phyloP scores from a whole-genome alignment of 140 eudicot species.

The Anethum foeniculum region DNA sequence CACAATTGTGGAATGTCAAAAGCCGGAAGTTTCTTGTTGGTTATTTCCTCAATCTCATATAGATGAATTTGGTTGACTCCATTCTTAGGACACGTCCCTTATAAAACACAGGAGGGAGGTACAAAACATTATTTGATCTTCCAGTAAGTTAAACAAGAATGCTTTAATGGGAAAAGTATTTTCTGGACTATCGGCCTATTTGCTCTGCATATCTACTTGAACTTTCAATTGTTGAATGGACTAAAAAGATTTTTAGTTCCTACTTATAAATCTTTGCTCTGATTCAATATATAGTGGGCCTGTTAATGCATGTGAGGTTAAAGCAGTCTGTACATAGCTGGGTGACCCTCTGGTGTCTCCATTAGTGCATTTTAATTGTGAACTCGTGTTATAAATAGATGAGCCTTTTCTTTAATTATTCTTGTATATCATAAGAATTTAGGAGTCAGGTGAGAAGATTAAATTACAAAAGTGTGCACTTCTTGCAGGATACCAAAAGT shows the following conservation, averaged over 20 bases:
- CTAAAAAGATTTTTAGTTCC: not conserved
- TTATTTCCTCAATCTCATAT: not conserved
- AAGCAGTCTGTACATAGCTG: not conserved
- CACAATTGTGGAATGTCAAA: not conserved
- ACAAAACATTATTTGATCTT: not conserved
- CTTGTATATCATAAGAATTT: not conserved
- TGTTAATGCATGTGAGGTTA: not conserved
- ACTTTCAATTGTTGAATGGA: not conserved
- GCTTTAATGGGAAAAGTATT: not conserved
- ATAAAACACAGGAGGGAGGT: not conserved
- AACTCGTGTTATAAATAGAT: not conserved
- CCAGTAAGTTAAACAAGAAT: not conserved
- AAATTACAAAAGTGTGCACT: not conserved
- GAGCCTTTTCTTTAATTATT: not conserved
- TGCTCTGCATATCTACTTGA: not conserved
- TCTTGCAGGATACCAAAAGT: slow-evolving; percentile 73
- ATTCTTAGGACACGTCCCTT: not conserved
- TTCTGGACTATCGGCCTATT: not conserved
- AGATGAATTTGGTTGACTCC: not conserved
- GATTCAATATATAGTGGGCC: not conserved
- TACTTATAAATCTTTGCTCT: not conserved
- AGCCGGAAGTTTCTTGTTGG: not conserved
- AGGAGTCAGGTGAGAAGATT: not conserved
- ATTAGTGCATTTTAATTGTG: not conserved
- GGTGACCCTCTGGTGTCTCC: not conserved